These are phyloP conservation scores for Flaveria floridana DNA, from an alignment of 140 eudicot genomes.

Conservation along the genomic window DNA sequence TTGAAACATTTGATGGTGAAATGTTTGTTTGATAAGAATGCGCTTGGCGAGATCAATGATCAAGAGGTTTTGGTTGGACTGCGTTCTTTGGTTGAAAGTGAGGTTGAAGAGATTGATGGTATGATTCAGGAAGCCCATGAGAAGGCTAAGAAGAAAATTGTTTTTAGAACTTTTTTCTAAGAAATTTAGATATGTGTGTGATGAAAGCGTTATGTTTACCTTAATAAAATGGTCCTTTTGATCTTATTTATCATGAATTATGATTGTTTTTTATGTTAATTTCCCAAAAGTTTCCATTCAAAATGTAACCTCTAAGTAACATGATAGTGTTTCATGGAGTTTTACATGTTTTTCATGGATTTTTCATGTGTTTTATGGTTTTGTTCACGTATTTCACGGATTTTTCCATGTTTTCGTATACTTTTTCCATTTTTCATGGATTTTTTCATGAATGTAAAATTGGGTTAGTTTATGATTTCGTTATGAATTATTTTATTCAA, in stretches of 20 bases:
- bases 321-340: not conserved
- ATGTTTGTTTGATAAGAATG: slow-evolving; percentile 22
- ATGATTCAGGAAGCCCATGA: not conserved
- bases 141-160: not conserved
- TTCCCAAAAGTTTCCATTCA: not conserved
- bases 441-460: not conserved
- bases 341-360: too few relatives aligned
- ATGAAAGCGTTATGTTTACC: too few relatives aligned
- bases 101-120: slow-evolving; percentile 13
- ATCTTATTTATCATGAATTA: not conserved
- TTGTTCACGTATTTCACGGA: too few relatives aligned
- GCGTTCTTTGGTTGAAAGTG: not conserved
- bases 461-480: not conserved
- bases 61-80: slow-evolving; percentile 13
- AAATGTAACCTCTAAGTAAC: not conserved
- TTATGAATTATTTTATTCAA: not conserved
- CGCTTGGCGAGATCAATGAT: not conserved
- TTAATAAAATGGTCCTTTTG: not conserved
- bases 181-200: too few relatives aligned
- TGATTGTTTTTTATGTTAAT: not conserved
- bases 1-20: slow-evolving; percentile 10
- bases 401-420: too few relatives aligned
- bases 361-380: too few relatives aligned
- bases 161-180: not conserved
- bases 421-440: too few relatives aligned